Base-by-base conservation (phyloP, 106 monocot species). In the Amphibolis antarctica region DNA sequence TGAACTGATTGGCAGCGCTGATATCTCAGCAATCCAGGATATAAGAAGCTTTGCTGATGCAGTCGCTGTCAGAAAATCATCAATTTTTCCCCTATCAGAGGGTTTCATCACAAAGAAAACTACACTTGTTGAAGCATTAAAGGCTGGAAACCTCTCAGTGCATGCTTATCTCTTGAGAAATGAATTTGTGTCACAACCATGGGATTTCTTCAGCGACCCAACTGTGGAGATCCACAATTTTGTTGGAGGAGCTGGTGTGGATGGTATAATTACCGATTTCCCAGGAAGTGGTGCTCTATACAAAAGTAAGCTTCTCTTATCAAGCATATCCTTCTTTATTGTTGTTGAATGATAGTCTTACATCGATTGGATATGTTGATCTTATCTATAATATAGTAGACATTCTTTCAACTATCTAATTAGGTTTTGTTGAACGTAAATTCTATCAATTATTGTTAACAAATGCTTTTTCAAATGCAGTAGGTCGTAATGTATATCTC, bases 201-300 rank as follows among this genome's bases (percentile, higher is more conserved):
- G 76, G 74, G 86, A 82, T 44, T 86, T 74, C 56, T 80, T 70
- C 44, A 28, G 61, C 1, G 86, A 86, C 53, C 52, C 79, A 0
- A 53, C 57, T 0, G 67, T 72, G 20, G 74, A 86, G 82, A 80
- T 86, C 63, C 82, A 82, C 68, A 49, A 59, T 5, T 86, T 50
- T 17, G 68, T 82, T 69, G 59, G 55, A 14, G 82, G 67, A 44
- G 86, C 79, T 21, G 46, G 55, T 1, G 76, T 86, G 4, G 70
- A 86, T 59, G 82, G 86, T 4, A 4, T 86, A 21, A 82, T 86
- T 53, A 82, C 82, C 11, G 86, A 86, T 42, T 79, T 74, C 60
- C 82, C 77, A 0, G 63, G 42, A 27, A 80, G 82, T 23, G 79
- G 77, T 17, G 21, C 18, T 17, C 55, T 67, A 27, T 86, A 82